Base-by-base conservation (phyloP, 805 yeast species). In the Hanseniaspora jakobsenii region DNA sequence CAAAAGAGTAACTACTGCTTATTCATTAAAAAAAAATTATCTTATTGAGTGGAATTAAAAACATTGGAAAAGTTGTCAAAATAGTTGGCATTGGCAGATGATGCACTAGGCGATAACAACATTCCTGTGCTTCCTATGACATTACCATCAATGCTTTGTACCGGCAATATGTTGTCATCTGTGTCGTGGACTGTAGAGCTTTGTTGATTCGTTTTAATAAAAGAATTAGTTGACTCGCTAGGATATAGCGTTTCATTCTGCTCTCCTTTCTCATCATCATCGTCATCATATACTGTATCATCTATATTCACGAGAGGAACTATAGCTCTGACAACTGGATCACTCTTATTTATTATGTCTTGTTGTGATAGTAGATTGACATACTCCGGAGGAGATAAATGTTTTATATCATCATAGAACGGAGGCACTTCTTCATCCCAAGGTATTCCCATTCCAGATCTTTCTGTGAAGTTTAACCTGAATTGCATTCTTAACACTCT, bases 371-470 rank as follows among this genome's bases (percentile, higher is more conserved):
- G n/a, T n/a, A 34, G 56, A 34, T 55, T 56, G 36, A 63, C 69
- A 60, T 91, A 89, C 2, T 77, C 75, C 1, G 98, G 98, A 0
- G 98, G 98, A 18, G 87, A 76, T 34, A 84, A 67, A 0, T 93
- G 76, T 23, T 76, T 68, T 17, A 91, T 86, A 52, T 85, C 89
- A 44, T 76, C 84, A 55, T 91, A 91, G 17, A 86, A 81, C 1
- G 99, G 99, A 2, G 99, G 99, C 14, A 93, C 97, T 61, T 91
- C 98, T 57, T 89, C 96, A 61, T 89, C 96, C 97, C 98, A 91
- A 0, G 96, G 81, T 24, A 91, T 84, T 4, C 98, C 98, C 32
- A 91, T 68, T 0, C 99, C 99, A 0, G 94, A 80, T 48, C 97
- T 69, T 58, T 87, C 97, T 2, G 94, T 81, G 18, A 91, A 63